Evolutionary conservation across 2,329 filamentous ascomycete species (phyloP), one percentile per base, ranked within the genome.

Genomic region (Huntiella bhutanensis): DNA sequence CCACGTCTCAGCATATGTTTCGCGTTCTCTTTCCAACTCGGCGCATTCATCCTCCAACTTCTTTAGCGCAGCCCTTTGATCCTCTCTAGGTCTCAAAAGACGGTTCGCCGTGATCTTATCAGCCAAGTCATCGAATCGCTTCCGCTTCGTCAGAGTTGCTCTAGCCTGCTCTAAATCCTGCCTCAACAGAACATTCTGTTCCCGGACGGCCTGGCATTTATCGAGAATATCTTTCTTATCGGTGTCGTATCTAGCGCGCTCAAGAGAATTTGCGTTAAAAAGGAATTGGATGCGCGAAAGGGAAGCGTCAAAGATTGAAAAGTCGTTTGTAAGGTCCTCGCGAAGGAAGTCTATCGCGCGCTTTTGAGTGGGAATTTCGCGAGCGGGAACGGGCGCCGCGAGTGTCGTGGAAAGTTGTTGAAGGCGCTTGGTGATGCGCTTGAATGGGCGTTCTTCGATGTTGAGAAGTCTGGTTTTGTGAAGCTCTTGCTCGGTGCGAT

Each of bases 371-470:
- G 17, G 51, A 28, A 13, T 51, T 39, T 46, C 55, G 42, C 32
- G 53, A 37, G 84, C 79, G 4, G 78, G 77, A 2, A 80, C 79
- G 41, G 80, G 80, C 2, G 80, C 81, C 13, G 72, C 22, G 40
- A 46, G 35, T 6, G 70, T 4, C 68, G 33, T 73, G 69, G 38
- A 66, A 68, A 40, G 67, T 67, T 46, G 62, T 64, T 45, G 48
- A 6, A 96, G 73, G 32, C 82, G 80, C 62, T 86, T 86, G 16
- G 82, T 83, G 50, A 95, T 77, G 51, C 87, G 80, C 60, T 84
- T 84, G 66, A 93, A 95, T 1, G 86, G 85, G 49, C 86, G 86
- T 58, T 93, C 84, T 66, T 96, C 88, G 51, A 95, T 80, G 52
- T 83, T 82, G 34, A 95, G 73, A 3, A 95, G 80, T 37, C 88